Evolutionary conservation across 306 rosid genomes (phyloP).

Genomic region (Inga laurina): DNA sequence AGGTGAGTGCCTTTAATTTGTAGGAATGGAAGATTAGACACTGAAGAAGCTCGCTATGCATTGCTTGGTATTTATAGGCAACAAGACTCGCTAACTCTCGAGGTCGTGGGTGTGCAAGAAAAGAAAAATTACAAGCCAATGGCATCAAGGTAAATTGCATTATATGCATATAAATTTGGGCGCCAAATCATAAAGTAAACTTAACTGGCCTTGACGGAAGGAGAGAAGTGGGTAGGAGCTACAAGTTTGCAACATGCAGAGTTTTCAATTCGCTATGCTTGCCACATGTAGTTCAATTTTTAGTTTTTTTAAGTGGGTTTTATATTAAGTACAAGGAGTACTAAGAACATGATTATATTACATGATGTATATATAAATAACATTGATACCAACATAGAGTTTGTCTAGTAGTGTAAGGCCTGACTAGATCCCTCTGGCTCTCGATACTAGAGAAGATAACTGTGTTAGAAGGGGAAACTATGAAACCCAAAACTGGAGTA

Average conservation of each 20-base stretch:
- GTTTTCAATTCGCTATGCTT: background rate
- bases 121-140: background rate
- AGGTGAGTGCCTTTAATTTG: background rate
- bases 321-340: too few relatives aligned
- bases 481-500: too few relatives aligned
- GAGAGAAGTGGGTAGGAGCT: background rate
- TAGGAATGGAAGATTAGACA: background rate
- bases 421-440: too few relatives aligned
- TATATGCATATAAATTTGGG: background rate
- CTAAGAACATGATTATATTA: background rate
- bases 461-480: too few relatives aligned
- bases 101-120: background rate
- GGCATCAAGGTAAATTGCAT: background rate
- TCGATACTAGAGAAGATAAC: too few relatives aligned
- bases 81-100: background rate
- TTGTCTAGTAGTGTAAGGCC: too few relatives aligned
- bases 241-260: background rate
- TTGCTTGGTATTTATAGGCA: slow-evolving; percentile 9
- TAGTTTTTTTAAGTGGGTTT: too few relatives aligned
- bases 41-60: background rate
- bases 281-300: background rate
- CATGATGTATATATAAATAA: background rate
- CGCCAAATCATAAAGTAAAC: too few relatives aligned
- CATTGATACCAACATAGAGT: background rate
- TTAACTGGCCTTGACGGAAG: background rate